Evolutionary conservation across 2,329 filamentous ascomycete species (phyloP), one percentile per base, ranked within the genome.

Genomic region (Beauveria asiatica): DNA sequence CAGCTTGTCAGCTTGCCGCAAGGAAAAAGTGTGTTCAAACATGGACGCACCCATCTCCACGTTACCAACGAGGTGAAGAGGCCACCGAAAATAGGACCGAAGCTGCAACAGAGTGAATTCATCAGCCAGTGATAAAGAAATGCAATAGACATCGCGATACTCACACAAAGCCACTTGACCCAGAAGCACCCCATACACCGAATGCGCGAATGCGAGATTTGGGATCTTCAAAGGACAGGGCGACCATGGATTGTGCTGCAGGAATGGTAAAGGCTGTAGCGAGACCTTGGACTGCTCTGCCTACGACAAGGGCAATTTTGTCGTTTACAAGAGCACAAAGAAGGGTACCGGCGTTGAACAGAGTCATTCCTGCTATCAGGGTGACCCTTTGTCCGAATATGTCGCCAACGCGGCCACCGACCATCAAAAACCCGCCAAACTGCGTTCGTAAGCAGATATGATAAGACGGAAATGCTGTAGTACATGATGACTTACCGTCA

Each of bases 341-440:
- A 27, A 61, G 53, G 1, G 59, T 58, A 3, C 48, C 48, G 8
- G 41, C 33, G 45, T 59, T 61, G 51, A 63, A 63, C 5, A 61
- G 30, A 19, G 58, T 53, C 61, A 61, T 61, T 49, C 61, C 61
- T 23, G 44, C 41, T 5, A 63, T 27, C 19, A 63, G 45, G 19
- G 61, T 39, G 25, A 39, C 39, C 3, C 50, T 45, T 27, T 63
- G 61, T 10, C 61, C 61, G n/a, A 63, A 63, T 5, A 63, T 63
- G 49, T 61, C 61, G 23, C 61, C 61, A 7, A 61, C 53, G 5
- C 61, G 27, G 8, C 62, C 62, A 37, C 60, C 60, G 3, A 50
- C 52, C 56, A 63, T 59, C 33, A 63, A 49, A 42, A 63, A 63
- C 17, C 60, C 57, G 9, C 62, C 62, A 49, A 63, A 61, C 46